Percentiles rank a stretch among this genome's conserved stretches.
Conservation (phyloP, 2,329 filamentous ascomycete genomes). For the Aspergillus thermomutatus region DNA sequence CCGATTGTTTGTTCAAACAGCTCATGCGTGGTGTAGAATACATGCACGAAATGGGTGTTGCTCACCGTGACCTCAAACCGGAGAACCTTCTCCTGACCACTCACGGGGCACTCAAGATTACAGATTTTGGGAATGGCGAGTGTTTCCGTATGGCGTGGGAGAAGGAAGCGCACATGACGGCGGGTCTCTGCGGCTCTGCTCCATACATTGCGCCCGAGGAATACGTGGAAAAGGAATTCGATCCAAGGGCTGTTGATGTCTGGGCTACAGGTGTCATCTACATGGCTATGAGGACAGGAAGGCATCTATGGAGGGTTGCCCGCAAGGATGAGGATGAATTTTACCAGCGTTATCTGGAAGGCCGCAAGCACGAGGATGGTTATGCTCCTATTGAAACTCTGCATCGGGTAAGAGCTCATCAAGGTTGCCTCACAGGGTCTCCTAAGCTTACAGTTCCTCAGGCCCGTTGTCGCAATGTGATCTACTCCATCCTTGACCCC, state of each 20-base stretch:
- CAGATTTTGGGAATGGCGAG: conserved; percentile 97
- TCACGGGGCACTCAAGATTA: conserved; percentile 91
- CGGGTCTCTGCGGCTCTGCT: conserved; percentile 90
- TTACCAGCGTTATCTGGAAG: conserved; percentile 89
- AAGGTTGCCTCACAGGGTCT: background rate
- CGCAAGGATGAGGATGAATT: conserved; percentile 98
- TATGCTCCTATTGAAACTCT: conserved; percentile 95
- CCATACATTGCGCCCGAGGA: conserved; percentile 98
- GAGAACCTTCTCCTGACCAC: conserved; percentile 94
- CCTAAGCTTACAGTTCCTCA: conserved; percentile 38
- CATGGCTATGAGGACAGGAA: conserved; percentile 97
- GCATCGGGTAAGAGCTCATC: conserved; percentile 69
- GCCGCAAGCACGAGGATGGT: conserved; percentile 87
- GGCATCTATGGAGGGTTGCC: conserved; percentile 94
- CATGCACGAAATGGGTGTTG: conserved; percentile 98
- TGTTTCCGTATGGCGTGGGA: conserved; percentile 99
- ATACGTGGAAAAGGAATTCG: conserved; percentile 92
- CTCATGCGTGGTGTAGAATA: conserved; percentile 99
- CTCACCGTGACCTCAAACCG: conserved; percentile 92
- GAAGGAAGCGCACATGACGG: conserved; percentile 96
- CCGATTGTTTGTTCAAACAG: conserved; percentile 98
- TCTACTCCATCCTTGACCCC: conserved; percentile 96
- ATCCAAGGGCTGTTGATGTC: conserved; percentile 93
- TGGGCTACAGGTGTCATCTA: conserved; percentile 99
- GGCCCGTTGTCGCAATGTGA: conserved; percentile 97